Evolutionary conservation across 2,329 filamentous ascomycete genomes (phyloP).

Genomic region (Coniochaeta hoffmannii): DNA sequence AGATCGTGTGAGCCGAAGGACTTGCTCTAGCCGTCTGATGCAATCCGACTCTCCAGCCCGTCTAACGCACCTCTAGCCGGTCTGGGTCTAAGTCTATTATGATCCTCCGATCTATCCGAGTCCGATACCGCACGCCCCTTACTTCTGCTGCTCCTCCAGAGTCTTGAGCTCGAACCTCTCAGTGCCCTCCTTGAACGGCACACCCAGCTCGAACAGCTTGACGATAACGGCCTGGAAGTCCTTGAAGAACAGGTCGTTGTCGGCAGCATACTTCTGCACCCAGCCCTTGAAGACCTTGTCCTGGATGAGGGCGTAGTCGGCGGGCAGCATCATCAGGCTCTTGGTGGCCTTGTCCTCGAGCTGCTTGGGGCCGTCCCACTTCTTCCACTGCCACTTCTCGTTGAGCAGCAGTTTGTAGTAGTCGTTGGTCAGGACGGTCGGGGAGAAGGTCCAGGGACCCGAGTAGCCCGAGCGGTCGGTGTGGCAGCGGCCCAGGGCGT

Average conservation of each 20-base stretch:
- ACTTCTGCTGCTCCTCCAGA: conserved; percentile 18
- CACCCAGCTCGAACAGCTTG: conserved; percentile 89
- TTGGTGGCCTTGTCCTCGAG: conserved; percentile 79
- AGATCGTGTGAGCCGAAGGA: background rate
- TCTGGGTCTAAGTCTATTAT: background rate
- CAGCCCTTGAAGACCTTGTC: conserved; percentile 79
- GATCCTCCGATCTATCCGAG: background rate
- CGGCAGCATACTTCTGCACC: conserved; percentile 84
- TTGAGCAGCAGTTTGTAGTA: conserved; percentile 82
- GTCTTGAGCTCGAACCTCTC: conserved; percentile 62
- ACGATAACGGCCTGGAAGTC: conserved; percentile 75
- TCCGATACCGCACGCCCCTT: background rate
- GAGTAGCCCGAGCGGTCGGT: conserved; percentile 79
- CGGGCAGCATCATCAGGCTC: conserved; percentile 94
- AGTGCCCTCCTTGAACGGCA: conserved; percentile 67
- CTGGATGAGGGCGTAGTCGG: conserved; percentile 78
- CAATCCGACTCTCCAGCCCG: background rate
- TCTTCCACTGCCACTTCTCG: conserved; percentile 88
- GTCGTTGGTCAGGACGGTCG: conserved; percentile 88
- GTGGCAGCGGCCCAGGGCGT: conserved; percentile 84
- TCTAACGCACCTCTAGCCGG: background rate
- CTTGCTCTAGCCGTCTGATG: background rate
- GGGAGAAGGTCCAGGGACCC: conserved; percentile 88
- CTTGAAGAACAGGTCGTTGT: conserved; percentile 86
- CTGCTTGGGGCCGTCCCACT: conserved; percentile 85